Base-by-base conservation (phyloP, 345 rosid genomes). In the Moringa oleifera region DNA sequence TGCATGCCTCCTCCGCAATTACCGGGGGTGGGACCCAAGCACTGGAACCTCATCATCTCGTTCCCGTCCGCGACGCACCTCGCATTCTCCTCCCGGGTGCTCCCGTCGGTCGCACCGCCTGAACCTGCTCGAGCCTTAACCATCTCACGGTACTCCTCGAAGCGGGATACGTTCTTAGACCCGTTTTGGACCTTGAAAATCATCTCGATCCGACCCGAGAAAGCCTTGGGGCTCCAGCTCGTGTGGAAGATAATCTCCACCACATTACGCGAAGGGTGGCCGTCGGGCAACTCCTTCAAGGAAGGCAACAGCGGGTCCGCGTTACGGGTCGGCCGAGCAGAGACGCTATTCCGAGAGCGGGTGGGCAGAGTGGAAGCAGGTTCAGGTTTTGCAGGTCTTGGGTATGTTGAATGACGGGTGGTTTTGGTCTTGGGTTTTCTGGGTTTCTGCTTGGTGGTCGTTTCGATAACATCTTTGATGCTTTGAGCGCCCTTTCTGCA, bases 191-290 rank as follows among this genome's bases (percentile, higher is more conserved):
- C 94, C 64, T 94, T 94, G 69, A 94, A 88, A 1, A 94, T 85
- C 89, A 88, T 79, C 75, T 94, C 97, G 51, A 90, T 69, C 79
- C 74, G 81, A 66, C 96, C 99, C 55, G 86, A 28, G 67, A 94
- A 94, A 11, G 85, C 66, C 72, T 79, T 85, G 53, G 85, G 86
- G 23, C 88, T 78, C 99, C 99, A 94, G 53, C 99, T 86, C 22
- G 99, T 83, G 63, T 86, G 95, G 65, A 94, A 94, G 23, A 94
- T 94, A 45, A 94, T 94, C 75, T 94, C 96, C 57, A 94, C 96
- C 45, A 94, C 99, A 37, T 88, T 90, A 25, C 99, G 85, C 0
- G 96, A 90, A 58, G 89, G 92, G 64, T 94, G 97, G 23, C 97
- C 99, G 28, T 81, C 86, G 11, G 85, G 79, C 0, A 94, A 85